phyloP scores from a whole-genome alignment of 352 stramenopile genomes.

The Globisporangium mamillatum region DNA sequence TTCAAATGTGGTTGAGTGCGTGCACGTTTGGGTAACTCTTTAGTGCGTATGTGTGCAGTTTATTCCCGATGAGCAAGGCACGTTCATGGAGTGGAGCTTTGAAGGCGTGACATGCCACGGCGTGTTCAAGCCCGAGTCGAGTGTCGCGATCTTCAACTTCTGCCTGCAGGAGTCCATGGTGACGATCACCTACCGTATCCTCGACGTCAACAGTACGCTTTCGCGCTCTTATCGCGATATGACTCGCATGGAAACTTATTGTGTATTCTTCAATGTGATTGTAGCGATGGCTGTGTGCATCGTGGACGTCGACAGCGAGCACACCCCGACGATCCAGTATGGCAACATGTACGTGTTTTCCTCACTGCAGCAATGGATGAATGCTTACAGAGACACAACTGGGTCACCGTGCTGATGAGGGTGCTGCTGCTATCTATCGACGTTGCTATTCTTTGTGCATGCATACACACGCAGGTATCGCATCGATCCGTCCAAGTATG shows the following conservation, averaged over 20 bases:
- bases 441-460: background rate
- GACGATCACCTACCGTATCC: background rate
- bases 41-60: background rate
- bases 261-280: background rate
- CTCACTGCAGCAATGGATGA: background rate
- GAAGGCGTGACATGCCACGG: background rate
- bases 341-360: background rate
- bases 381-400: no score
- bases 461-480: background rate
- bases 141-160: background rate
- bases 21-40: no score
- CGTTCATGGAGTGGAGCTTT: constrained; percentile 1
- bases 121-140: background rate
- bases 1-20: background rate
- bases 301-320: background rate
- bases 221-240: background rate
- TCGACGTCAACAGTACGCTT: background rate
- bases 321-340: background rate
- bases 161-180: background rate
- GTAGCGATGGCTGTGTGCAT: background rate
- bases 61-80: background rate
- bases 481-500: background rate
- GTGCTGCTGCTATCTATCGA: background rate
- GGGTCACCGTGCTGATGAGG: background rate
- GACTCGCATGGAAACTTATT: background rate